Conservation (phyloP, 257 asterid species). For the Jacaranda mimosifolia region DNA sequence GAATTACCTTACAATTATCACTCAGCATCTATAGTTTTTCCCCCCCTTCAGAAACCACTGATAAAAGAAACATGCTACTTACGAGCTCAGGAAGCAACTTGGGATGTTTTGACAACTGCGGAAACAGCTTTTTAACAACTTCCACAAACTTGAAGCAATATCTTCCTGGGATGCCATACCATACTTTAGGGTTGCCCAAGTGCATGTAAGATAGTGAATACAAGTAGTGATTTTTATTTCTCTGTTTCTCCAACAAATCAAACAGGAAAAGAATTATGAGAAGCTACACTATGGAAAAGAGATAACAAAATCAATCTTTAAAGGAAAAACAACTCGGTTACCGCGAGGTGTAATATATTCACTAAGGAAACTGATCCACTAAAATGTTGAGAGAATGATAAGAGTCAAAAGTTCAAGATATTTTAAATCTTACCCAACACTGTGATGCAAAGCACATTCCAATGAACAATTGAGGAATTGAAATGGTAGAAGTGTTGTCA, state of each 20-base stretch:
- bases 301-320: not conserved
- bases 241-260: constrained; percentile 60
- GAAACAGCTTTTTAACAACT: constrained; percentile 63
- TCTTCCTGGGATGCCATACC: constrained; percentile 80
- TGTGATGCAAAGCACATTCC: constrained; percentile 92
- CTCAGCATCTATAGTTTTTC: not conserved
- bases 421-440: constrained; percentile 73
- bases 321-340: not conserved
- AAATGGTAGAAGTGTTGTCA: constrained; percentile 45
- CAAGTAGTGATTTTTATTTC: constrained; percentile 77
- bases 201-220: constrained; percentile 79
- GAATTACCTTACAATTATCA: not conserved
- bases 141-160: constrained; percentile 67
- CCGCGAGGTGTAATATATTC: not conserved
- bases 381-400: constrained; percentile 7
- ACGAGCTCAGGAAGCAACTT: constrained; percentile 68
- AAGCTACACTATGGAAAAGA: constrained; percentile 31
- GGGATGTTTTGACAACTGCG: constrained; percentile 59
- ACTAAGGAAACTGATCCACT: not conserved
- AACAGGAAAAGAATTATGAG: constrained; percentile 41
- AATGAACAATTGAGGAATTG: constrained; percentile 59
- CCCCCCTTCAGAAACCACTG: not conserved
- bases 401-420: not conserved
- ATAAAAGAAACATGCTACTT: constrained; percentile 43
- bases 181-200: constrained; percentile 71